Percentiles rank a stretch among this genome's conserved stretches.
phyloP scores from a whole-genome alignment of 768 basidiomycete species.

The Kwoniella sp. region DNA sequence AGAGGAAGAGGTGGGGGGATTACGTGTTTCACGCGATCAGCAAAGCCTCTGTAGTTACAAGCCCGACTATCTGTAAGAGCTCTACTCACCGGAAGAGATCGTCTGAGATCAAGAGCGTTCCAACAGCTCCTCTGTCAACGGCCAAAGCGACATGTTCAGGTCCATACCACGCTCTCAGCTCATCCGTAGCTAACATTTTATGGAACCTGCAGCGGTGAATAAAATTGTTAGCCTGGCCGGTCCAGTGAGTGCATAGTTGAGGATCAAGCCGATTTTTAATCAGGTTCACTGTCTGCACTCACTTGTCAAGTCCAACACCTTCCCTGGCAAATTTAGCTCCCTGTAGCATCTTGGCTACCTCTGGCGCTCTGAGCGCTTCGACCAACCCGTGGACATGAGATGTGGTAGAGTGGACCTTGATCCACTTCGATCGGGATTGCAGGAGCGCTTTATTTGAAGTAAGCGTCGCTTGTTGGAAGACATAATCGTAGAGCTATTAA shows the following conservation, averaged over 20 bases:
- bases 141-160: conserved; percentile 90
- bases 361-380: conserved; percentile 90
- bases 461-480: conserved; percentile 73
- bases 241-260: too few relatives aligned
- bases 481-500: conserved; percentile 64
- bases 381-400: conserved; percentile 94
- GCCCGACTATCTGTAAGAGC: too few relatives aligned
- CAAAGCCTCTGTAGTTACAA: too few relatives aligned
- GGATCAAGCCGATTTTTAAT: too few relatives aligned
- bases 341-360: conserved; percentile 62
- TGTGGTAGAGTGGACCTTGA: conserved; percentile 88
- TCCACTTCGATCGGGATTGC: conserved; percentile 75
- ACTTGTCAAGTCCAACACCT: conserved; percentile 88
- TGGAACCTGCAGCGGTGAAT: conserved; percentile 70
- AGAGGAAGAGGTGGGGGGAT: too few relatives aligned
- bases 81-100: conserved; percentile 83
- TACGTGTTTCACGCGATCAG: too few relatives aligned
- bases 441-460: conserved; percentile 82
- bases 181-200: conserved; percentile 93
- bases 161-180: conserved; percentile 98
- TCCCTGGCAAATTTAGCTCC: conserved; percentile 91
- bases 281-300: too few relatives aligned
- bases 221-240: background rate
- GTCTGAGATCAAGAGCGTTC: conserved; percentile 91
- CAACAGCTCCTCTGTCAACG: conserved; percentile 88